phyloP scores from a whole-genome alignment of 331 rosid species.

The Quercus tomentella region DNA sequence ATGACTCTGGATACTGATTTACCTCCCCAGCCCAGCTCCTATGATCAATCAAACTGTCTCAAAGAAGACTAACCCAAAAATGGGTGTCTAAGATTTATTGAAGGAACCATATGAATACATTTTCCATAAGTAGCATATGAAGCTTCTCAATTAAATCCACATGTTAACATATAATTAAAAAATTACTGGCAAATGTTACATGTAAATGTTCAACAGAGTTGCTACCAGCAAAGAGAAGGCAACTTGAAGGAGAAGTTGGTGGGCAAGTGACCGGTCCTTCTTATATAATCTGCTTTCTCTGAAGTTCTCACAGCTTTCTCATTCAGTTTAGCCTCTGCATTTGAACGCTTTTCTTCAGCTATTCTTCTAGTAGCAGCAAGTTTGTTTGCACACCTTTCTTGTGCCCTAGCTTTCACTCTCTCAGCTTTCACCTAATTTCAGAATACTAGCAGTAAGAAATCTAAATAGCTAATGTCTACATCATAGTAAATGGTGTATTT shows the following conservation, averaged over 20 bases:
- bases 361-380: slow-evolving; percentile 63
- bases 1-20: neutral
- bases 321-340: slow-evolving; percentile 74
- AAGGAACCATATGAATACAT: neutral
- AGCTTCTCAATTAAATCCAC: neutral
- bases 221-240: slow-evolving; percentile 87
- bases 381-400: slow-evolving; percentile 68
- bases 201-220: neutral
- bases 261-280: slow-evolving; percentile 89
- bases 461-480: neutral
- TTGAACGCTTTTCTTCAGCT: slow-evolving; percentile 79
- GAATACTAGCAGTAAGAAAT: neutral
- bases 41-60: neutral
- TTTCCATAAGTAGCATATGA: neutral
- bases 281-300: slow-evolving; percentile 75
- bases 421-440: slow-evolving; percentile 70
- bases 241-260: slow-evolving; percentile 75
- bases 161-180: neutral
- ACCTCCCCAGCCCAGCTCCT: neutral
- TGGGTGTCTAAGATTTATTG: neutral
- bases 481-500: neutral
- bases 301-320: slow-evolving; percentile 75
- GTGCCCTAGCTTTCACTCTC: slow-evolving; percentile 76
- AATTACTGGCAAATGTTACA: slow-evolving; percentile 15
- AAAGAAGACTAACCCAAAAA: neutral